Base-by-base conservation (phyloP, 352 stramenopile genomes). In the Phytophthora podocarpi region DNA sequence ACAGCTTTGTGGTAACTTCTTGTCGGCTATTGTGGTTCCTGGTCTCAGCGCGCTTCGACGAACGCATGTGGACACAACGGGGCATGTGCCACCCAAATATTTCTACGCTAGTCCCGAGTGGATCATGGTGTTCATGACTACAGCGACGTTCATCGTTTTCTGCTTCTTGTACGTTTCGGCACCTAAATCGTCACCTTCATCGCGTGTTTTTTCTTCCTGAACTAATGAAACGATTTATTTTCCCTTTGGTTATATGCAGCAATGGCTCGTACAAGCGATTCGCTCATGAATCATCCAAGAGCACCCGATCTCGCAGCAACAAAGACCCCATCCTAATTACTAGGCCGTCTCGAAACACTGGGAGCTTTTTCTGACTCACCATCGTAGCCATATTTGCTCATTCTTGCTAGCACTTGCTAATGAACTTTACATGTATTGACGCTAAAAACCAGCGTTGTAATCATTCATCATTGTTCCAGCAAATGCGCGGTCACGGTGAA, bases 1-100 rank as follows among this genome's bases (percentile, higher is more conserved):
- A 34, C 83, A 93, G 34, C 79, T 93, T 41, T 91, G 79, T 57
- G 83, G 83, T 9, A 93, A 93, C 50, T 87, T 91, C 20, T 47
- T 93, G 2, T 91, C 81, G 21, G 83, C 80, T 7, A 70, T 88
- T 28, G 16, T 85, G 0, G 80, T 92, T 10, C 83, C 80, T 10
- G 67, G 67, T 0, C 49, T 92, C 9, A 85, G 76, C 50, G 52
- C 77, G 3, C 28, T 89, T 10, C 67, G 76, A 26, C 53, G 79
- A 16, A 83, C 57, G 0, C 65, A 78, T 36, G 69, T 63, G 16
- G 80, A 84, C 34, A 31, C 56, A n/a, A 73, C 70, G 6, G 75
- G 68, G n/a, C 77, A 85, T 39, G 68, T 87, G 1, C 73, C 76
- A 12, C 37, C 41, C 26, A 70, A 77, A 51, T 78, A 76, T 41